phyloP scores from a whole-genome alignment of 2,329 filamentous ascomycete species.

The Aureobasidium sp. region DNA sequence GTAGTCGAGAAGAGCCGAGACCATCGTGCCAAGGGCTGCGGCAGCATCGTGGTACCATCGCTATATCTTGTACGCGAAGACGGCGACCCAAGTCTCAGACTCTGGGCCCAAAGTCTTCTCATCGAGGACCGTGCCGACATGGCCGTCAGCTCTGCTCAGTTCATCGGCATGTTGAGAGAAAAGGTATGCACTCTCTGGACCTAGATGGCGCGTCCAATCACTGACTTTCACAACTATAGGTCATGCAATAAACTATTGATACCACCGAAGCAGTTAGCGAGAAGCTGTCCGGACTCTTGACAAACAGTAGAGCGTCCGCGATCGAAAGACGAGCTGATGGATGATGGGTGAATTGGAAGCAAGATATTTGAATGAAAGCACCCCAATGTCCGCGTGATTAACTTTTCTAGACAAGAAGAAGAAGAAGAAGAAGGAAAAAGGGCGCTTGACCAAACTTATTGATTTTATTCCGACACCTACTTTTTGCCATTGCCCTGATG shows the following conservation, averaged over 20 bases:
- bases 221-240: neutral
- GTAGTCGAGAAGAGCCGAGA: conserved; percentile 90
- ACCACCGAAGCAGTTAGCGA: neutral
- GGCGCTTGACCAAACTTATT: neutral
- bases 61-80: conserved; percentile 92
- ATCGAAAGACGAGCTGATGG: neutral
- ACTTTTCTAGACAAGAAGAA: neutral
- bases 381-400: neutral
- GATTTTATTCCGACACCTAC: neutral
- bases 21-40: conserved; percentile 75
- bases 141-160: conserved; percentile 85
- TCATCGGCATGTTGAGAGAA: conserved; percentile 84
- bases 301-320: conserved; percentile 2
- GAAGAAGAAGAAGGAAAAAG: no score
- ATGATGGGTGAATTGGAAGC: neutral
- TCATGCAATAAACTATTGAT: conserved; percentile 7
- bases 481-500: neutral
- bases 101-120: conserved; percentile 94
- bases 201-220: neutral
- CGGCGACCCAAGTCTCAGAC: conserved; percentile 85
- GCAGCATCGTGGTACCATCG: conserved; percentile 86
- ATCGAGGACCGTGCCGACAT: conserved; percentile 94
- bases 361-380: neutral
- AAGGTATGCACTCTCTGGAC: conserved; percentile 57
- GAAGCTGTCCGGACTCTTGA: neutral